Base-by-base conservation (phyloP, 1,284 basidiomycete genomes). In the Xerocomus amazonicus region DNA sequence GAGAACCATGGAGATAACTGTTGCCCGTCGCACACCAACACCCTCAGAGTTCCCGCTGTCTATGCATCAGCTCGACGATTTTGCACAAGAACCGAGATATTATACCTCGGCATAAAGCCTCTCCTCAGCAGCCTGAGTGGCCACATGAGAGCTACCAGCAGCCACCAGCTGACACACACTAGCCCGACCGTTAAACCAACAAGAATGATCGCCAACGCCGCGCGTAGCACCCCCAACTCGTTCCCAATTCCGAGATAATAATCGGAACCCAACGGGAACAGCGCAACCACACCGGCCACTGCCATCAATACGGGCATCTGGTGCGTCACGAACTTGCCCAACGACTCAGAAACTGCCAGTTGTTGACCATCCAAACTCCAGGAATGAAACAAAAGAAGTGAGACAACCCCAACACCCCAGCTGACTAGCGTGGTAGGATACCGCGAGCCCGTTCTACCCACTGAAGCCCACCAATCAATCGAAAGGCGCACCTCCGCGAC, bases 331-430 rank as follows among this genome's bases (percentile, higher is more conserved):
- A 81, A 81, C n/a, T 57, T 45, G 3, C 58, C 45, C 42, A 90
- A 63, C 0, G 81, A 78, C 37, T 75, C 65, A 9, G 51, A 37
- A 4, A 86, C 71, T 14, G 72, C 70, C 7, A 79, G 75, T 48
- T 80, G 71, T 7, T 66, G 63, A 38, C 57, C 55, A 39, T 52
- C 52, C 8, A 43, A 14, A 6, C 70, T 55, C 78, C 80, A 83
- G 1, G 75, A 74, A 27, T 74, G 64, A 54, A 78, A 83, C 26
- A 87, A 53, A 0, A 84, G 53, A 8, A 85, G 55, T 1, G 78
- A 73, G 0, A 81, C 76, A 48, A 90, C 73, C 1, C 83, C 90
- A 2, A 85, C 67, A 1, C 80, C 71, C 89, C 91, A 95, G 26
- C 78, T 77, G 2, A 85, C 66, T 0, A 85, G 60, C 1, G 82